Conservation (phyloP, 352 stramenopile genomes). For the Pythium brachiatum region DNA sequence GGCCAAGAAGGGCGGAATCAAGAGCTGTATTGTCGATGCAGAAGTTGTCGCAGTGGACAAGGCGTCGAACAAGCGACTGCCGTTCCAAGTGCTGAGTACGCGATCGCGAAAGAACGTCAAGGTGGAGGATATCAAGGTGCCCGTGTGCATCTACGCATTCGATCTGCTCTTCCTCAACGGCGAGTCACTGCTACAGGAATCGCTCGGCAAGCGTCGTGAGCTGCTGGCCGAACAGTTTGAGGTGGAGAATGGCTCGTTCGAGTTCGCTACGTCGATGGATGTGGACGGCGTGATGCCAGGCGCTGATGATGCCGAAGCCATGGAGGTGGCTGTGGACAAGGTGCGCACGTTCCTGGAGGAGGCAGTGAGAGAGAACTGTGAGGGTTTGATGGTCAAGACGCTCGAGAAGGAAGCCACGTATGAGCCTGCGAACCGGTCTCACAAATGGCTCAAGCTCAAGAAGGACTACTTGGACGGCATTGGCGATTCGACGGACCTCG, state of each 20-base stretch:
- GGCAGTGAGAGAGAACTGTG: conserved; percentile 92
- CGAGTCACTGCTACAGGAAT: conserved; percentile 89
- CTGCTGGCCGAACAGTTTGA: conserved; percentile 93
- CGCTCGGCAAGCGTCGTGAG: conserved; percentile 89
- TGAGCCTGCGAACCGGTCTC: conserved; percentile 95
- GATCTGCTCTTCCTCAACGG: conserved; percentile 99
- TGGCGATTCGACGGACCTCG: conserved; percentile 97
- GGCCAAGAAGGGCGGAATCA: conserved; percentile 51
- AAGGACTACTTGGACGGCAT: conserved; percentile 99
- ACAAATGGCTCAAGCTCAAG: conserved; percentile 99
- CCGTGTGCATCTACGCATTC: conserved; percentile 96
- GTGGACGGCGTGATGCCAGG: conserved; percentile 84
- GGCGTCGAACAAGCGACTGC: conserved; percentile 94
- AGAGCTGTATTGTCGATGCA: conserved; percentile 96
- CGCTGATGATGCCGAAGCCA: conserved; percentile 86
- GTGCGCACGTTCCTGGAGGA: conserved; percentile 94
- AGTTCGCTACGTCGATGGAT: conserved; percentile 92
- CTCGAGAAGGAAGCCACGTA: conserved; percentile 96
- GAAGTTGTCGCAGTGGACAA: conserved; percentile 99
- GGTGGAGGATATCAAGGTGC: conserved; percentile 89
- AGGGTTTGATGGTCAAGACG: conserved; percentile 99
- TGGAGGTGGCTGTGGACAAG: conserved; percentile 75
- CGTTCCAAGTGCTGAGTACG: conserved; percentile 99
- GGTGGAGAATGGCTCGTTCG: conserved; percentile 91
- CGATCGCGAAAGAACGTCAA: conserved; percentile 94